Conservation (phyloP, 805 yeast species). For the Metschnikowia hibisci region DNA sequence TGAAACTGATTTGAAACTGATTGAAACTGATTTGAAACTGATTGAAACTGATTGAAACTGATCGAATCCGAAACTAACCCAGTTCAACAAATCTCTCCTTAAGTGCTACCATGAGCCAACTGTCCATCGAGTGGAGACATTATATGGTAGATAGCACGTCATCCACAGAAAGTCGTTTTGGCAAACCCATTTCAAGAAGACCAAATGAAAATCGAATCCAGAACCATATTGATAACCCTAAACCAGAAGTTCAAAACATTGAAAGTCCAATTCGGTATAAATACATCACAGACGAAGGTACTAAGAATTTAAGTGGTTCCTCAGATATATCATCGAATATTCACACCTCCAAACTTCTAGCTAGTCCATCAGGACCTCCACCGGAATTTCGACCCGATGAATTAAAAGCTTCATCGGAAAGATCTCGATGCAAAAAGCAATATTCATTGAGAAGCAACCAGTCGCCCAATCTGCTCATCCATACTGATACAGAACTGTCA, state of each 20-base stretch:
- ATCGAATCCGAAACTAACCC: too few species aligned
- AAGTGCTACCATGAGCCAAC: background rate
- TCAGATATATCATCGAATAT: background rate
- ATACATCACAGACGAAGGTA: background rate
- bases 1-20: too few species aligned
- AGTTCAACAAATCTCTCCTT: too few species aligned
- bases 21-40: too few species aligned
- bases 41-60: too few species aligned
- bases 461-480: constrained; percentile 7
- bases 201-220: background rate
- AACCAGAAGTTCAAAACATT: background rate
- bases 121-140: background rate
- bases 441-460: background rate
- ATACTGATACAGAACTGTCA: constrained; percentile 11
- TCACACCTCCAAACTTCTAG: background rate
- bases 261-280: background rate
- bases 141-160: background rate
- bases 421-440: too few species aligned
- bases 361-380: constrained; percentile 1
- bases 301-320: background rate
- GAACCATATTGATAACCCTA: too few species aligned
- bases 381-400: background rate
- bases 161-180: background rate
- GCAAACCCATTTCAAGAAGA: background rate
- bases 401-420: background rate